These are phyloP conservation scores for Leptographium procerum DNA, from an alignment of 2,329 filamentous ascomycete genomes.

Conservation along the genomic window DNA sequence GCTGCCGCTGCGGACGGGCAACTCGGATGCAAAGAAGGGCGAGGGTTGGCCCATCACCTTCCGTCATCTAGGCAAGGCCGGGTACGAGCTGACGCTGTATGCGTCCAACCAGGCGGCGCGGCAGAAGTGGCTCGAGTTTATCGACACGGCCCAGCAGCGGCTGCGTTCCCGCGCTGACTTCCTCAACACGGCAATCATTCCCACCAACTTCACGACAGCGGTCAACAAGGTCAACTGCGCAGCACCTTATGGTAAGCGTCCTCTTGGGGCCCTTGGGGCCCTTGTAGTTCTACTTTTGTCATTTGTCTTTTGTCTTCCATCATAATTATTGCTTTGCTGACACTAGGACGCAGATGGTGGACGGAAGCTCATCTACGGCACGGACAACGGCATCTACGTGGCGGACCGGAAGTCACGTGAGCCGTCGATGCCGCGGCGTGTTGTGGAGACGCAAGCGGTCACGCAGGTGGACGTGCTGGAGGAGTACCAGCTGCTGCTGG, in stretches of 20 bases:
- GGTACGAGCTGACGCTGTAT: conserved; percentile 84
- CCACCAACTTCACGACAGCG: conserved; percentile 46
- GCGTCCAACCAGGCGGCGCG: conserved; percentile 75
- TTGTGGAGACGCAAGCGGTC: conserved; percentile 76
- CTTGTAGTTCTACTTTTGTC: too few relatives aligned
- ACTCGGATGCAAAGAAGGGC: conserved; percentile 43
- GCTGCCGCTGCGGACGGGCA: conserved; percentile 36
- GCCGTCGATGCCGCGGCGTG: conserved; percentile 61
- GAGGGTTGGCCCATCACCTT: conserved; percentile 94
- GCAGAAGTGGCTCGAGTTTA: conserved; percentile 95
- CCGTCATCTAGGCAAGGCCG: conserved; percentile 87
- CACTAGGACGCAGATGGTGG: conserved; percentile 62
- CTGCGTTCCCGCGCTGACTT: conserved; percentile 81
- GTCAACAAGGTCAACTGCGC: conserved; percentile 88
- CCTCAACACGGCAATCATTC: conserved; percentile 62
- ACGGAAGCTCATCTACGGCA: conserved; percentile 86
- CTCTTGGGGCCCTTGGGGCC: too few relatives aligned
- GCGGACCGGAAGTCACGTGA: conserved; percentile 87
- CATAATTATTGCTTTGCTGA: too few relatives aligned
- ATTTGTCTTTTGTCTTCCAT: too few relatives aligned
- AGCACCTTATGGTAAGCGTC: conserved; percentile 78
- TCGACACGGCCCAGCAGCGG: conserved; percentile 80
- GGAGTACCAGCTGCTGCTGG: conserved; percentile 83
- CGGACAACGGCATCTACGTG: conserved; percentile 85
- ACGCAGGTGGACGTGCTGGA: conserved; percentile 95